These are phyloP conservation scores for Diaporthe citrichinensis DNA, from an alignment of 2,329 filamentous ascomycete genomes.

Conservation along the genomic window DNA sequence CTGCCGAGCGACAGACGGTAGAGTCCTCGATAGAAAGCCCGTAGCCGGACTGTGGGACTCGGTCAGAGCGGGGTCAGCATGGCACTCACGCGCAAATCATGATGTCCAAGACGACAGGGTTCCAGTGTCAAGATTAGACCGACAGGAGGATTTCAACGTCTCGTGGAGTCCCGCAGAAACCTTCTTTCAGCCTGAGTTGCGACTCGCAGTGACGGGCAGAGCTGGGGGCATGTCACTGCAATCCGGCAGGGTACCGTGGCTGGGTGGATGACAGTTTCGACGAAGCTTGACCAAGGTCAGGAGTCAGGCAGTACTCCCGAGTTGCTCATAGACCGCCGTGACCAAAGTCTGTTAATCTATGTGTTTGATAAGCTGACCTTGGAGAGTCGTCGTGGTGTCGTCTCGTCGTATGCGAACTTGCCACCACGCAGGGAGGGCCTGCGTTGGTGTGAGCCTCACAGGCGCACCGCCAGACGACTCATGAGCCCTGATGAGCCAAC, in stretches of 20 bases:
- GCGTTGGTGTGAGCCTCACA: constrained; percentile 22
- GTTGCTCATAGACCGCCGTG: constrained; percentile 20
- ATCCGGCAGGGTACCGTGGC: constrained; percentile 25
- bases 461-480: constrained; percentile 23
- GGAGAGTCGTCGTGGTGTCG: not conserved
- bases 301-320: constrained; percentile 24
- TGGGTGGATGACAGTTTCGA: constrained; percentile 24
- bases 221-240: constrained; percentile 17
- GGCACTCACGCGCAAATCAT: constrained; percentile 26
- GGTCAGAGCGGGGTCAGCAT: constrained; percentile 27
- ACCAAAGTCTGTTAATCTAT: constrained; percentile 26
- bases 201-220: constrained; percentile 28
- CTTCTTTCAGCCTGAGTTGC: constrained; percentile 31
- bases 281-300: constrained; percentile 17
- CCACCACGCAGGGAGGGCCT: constrained; percentile 26
- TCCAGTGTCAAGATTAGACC: constrained; percentile 32
- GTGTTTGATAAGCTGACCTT: constrained; percentile 34
- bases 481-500: constrained; percentile 28
- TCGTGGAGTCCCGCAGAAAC: constrained; percentile 32
- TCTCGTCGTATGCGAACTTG: constrained; percentile 22
- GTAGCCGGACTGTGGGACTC: constrained; percentile 16
- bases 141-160: constrained; percentile 20
- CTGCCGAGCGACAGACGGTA: constrained; percentile 12
- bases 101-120: constrained; percentile 33
- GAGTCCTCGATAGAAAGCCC: constrained; percentile 6